These are phyloP conservation scores for Aureobasidium sp. DNA, from an alignment of 2,329 filamentous ascomycete species.

Conservation along the genomic window DNA sequence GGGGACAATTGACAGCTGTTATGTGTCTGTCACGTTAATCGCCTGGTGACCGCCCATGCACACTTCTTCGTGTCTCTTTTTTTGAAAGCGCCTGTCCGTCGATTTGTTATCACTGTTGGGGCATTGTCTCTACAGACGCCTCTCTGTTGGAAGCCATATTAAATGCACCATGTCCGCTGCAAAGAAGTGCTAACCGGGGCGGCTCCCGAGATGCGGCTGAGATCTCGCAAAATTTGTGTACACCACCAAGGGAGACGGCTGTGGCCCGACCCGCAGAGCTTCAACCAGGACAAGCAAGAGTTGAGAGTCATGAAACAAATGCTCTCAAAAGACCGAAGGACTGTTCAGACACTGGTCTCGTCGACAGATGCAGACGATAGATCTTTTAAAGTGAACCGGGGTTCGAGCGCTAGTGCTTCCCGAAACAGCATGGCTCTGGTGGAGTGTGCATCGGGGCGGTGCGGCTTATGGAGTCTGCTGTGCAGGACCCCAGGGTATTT, in stretches of 20 bases:
- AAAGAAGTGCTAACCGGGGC: background rate
- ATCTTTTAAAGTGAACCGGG: background rate
- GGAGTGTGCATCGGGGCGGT: conserved; percentile 1
- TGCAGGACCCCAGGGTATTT: background rate
- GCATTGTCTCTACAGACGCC: background rate
- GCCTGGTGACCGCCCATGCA: background rate
- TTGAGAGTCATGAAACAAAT: background rate
- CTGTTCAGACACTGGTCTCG: background rate
- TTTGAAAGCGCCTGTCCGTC: background rate
- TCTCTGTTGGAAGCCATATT: background rate
- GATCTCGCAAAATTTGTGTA: background rate
- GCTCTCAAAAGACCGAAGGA: background rate
- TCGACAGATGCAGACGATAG: conserved; percentile 4
- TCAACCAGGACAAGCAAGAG: background rate
- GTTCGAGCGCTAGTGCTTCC: background rate
- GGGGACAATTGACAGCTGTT: conserved; percentile 7
- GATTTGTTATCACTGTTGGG: background rate
- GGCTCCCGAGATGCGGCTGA: background rate
- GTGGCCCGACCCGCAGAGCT: conserved; percentile 5
- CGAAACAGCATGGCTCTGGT: background rate
- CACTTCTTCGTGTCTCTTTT: background rate
- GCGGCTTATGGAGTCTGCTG: conserved; percentile 1
- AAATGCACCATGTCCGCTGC: background rate
- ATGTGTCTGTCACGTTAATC: conserved; percentile 3
- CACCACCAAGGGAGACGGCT: background rate